phyloP scores from a whole-genome alignment of 2,329 filamentous ascomycete genomes.

The Alternaria alternata region DNA sequence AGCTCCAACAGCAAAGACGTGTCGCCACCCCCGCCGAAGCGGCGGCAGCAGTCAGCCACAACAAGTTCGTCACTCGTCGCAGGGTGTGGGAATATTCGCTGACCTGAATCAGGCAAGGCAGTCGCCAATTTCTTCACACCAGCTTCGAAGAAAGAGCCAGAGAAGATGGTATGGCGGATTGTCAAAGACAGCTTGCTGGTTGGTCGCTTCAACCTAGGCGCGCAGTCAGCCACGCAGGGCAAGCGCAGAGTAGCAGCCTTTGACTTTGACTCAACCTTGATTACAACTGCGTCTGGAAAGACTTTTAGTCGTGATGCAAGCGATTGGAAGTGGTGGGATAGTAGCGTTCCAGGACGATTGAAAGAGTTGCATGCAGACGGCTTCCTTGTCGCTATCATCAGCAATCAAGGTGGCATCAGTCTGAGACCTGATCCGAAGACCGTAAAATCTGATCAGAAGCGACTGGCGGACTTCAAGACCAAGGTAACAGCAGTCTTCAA shows the following conservation, averaged over 20 bases:
- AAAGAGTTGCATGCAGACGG: conserved; percentile 75
- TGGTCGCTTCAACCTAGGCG: conserved; percentile 70
- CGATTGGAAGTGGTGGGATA: conserved; percentile 97
- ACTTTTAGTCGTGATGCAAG: conserved; percentile 72
- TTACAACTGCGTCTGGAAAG: conserved; percentile 81
- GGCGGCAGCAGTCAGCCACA: conserved; percentile 62
- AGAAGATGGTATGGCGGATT: conserved; percentile 74
- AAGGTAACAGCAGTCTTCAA: conserved; percentile 76
- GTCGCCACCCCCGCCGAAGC: conserved; percentile 66
- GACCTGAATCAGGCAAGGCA: conserved; percentile 64
- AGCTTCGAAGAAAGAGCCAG: conserved; percentile 81
- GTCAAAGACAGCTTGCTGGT: conserved; percentile 76
- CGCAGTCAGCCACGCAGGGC: conserved; percentile 21
- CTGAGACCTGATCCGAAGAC: conserved; percentile 77
- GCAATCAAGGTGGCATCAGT: conserved; percentile 86
- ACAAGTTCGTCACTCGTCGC: conserved; percentile 57
- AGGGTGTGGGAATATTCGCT: neutral
- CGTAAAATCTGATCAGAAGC: conserved; percentile 71
- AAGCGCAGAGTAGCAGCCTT: conserved; percentile 49
- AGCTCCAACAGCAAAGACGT: conserved; percentile 55
- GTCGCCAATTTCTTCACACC: conserved; percentile 91
- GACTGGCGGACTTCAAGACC: conserved; percentile 80
- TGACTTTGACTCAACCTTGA: conserved; percentile 79
- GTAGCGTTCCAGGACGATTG: conserved; percentile 71
- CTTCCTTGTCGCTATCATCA: conserved; percentile 80